Evolutionary conservation across 805 yeast genomes (phyloP), one percentile per base, ranked within the genome.

Genomic region (Candida loeiensis): DNA sequence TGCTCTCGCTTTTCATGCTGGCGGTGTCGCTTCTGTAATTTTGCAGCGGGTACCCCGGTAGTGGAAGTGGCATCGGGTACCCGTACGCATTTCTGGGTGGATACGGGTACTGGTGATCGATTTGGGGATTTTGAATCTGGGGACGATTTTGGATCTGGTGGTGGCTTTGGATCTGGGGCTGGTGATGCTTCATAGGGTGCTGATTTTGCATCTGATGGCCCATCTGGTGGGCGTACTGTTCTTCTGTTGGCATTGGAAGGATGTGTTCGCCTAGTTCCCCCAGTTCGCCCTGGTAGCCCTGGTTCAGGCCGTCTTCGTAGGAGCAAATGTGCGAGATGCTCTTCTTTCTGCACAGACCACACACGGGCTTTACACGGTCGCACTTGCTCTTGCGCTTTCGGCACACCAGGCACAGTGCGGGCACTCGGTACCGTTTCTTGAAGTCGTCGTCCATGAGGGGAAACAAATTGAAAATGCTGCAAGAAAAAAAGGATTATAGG

Each of bases 361-460:
- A 69, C 6, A 66, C 59, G 7, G 74, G 73, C 41, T 59, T 58
- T 7, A 57, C 62, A 29, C 73, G 49, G 50, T 69, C 74, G 54
- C 74, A 69, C 43, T 59, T 61, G 35, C 67, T 58, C 49, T 69
- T 69, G 29, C 73, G 50, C 45, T 66, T 66, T 20, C 74, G 61
- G 46, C 74, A 69, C 14, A 69, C 71, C 36, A 67, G 63, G 44
- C 74, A 69, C 25, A 71, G 64, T 5, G 72, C 63, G 15, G 71
- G 71, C n/a, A 64, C 50, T 35, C 73, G 51, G 46, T 60, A 61
- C 36, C 73, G 53, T 43, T 67, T 69, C 44, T 57, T 61, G 44
- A 45, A 52, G 7, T 51, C 40, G 8, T 42, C 42, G 29, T 39
- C 42, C 36, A 32, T 38, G 31, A 4, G 21, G 29, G 29, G 29